A percentile compares a stretch with the other conserved stretches of the same genome.
phyloP scores from a whole-genome alignment of 208 protist genomes.

The Entamoeba moshkovskii region DNA sequence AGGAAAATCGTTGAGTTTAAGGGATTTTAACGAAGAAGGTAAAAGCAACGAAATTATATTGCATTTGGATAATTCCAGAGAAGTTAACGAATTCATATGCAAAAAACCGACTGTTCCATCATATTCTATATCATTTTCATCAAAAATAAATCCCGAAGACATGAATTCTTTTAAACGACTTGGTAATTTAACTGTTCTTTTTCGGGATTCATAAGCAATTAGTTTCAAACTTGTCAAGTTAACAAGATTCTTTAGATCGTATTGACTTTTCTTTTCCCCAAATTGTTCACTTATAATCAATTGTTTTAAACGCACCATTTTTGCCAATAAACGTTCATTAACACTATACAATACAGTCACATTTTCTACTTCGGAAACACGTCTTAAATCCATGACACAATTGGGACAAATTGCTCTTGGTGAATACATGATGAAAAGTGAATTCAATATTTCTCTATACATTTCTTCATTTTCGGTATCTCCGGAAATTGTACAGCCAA shows the following conservation, averaged over 20 bases:
- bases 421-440: neutral
- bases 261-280: neutral
- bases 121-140: neutral
- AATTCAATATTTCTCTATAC: neutral
- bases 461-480: neutral
- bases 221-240: neutral
- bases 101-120: neutral
- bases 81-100: neutral
- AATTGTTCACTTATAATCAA: neutral
- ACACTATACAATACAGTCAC: neutral
- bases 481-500: neutral
- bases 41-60: neutral
- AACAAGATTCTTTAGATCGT: neutral
- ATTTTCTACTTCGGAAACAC: neutral
- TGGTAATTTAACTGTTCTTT: neutral
- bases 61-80: neutral
- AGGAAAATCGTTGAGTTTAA: neutral
- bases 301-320: neutral
- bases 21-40: neutral
- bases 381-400: neutral
- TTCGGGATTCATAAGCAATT: neutral
- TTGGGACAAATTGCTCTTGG: neutral
- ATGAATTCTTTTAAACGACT: neutral
- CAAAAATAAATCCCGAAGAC: neutral
- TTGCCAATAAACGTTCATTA: neutral